Conservation (phyloP, 108 stramenopile genomes). For the Skeletonema menzelii region DNA sequence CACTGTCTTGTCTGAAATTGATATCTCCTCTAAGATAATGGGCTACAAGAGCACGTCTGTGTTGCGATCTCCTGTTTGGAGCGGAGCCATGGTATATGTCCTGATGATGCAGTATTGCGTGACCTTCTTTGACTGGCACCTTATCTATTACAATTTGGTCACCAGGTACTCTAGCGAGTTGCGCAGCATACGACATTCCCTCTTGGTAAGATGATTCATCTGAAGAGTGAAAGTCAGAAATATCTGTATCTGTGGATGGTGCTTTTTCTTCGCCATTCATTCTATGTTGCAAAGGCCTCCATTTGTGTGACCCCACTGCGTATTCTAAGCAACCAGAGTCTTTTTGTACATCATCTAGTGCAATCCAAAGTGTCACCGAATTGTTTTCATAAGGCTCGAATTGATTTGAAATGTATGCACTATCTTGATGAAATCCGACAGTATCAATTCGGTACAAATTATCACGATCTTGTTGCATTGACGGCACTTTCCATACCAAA, state of each 20-base stretch:
- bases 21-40: conserved; percentile 35
- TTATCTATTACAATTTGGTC: neutral
- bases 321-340: conserved; percentile 61
- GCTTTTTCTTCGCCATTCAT: neutral
- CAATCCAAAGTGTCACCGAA: conserved; percentile 66
- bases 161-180: neutral
- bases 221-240: conserved; percentile 27
- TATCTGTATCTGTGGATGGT: neutral
- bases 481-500: conserved; percentile 65
- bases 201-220: conserved; percentile 7
- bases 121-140: conserved; percentile 16
- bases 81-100: conserved; percentile 30
- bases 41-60: conserved; percentile 36
- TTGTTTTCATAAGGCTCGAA: conserved; percentile 50
- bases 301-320: conserved; percentile 53
- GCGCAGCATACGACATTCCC: neutral
- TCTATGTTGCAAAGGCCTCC: conserved; percentile 13
- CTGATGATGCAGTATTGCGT: conserved; percentile 32
- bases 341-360: conserved; percentile 60
- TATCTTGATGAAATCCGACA: conserved; percentile 70
- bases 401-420: conserved; percentile 58
- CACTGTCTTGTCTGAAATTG: neutral
- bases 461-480: neutral
- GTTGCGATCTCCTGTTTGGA: conserved; percentile 6
- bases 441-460: neutral